These are phyloP conservation scores for Moelleriella libera DNA, from an alignment of 2,329 filamentous ascomycete genomes.

Conservation along the genomic window DNA sequence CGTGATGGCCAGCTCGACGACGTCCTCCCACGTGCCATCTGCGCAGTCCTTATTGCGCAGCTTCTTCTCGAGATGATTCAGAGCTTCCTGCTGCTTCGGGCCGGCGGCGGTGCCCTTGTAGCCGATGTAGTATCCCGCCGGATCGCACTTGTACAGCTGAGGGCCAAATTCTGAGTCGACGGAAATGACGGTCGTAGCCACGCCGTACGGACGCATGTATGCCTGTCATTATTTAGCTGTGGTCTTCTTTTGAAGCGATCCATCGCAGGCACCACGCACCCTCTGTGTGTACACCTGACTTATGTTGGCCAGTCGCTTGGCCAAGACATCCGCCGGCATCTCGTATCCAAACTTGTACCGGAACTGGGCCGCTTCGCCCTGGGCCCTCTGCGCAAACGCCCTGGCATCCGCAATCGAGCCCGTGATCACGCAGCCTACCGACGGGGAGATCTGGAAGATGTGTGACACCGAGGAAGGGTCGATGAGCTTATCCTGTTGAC, in stretches of 20 bases:
- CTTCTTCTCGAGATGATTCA: constrained; percentile 99
- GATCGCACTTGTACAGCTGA: constrained; percentile 96
- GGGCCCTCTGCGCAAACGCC: constrained; percentile 81
- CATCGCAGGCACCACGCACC: constrained; percentile 33
- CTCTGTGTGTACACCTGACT: constrained; percentile 98
- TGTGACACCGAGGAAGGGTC: constrained; percentile 94
- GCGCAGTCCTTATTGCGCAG: constrained; percentile 97
- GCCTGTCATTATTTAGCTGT: constrained; percentile 32
- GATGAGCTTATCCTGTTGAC: constrained; percentile 84
- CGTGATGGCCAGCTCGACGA: constrained; percentile 91
- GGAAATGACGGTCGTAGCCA: constrained; percentile 89
- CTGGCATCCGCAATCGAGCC: constrained; percentile 95
- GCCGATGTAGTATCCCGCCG: constrained; percentile 92
- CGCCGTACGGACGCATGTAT: constrained; percentile 95
- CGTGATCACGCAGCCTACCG: constrained; percentile 95
- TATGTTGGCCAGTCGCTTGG: constrained; percentile 96
- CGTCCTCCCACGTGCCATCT: constrained; percentile 88
- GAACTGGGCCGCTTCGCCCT: constrained; percentile 94
- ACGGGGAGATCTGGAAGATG: constrained; percentile 92
- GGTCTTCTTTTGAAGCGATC: background rate
- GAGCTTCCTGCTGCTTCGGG: constrained; percentile 95
- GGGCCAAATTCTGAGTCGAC: constrained; percentile 85
- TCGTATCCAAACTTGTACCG: constrained; percentile 98
- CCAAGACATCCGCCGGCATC: constrained; percentile 95
- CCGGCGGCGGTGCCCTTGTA: constrained; percentile 98